These are phyloP conservation scores for Monosporascus sp. DNA, from an alignment of 2,329 filamentous ascomycete genomes.

Conservation along the genomic window DNA sequence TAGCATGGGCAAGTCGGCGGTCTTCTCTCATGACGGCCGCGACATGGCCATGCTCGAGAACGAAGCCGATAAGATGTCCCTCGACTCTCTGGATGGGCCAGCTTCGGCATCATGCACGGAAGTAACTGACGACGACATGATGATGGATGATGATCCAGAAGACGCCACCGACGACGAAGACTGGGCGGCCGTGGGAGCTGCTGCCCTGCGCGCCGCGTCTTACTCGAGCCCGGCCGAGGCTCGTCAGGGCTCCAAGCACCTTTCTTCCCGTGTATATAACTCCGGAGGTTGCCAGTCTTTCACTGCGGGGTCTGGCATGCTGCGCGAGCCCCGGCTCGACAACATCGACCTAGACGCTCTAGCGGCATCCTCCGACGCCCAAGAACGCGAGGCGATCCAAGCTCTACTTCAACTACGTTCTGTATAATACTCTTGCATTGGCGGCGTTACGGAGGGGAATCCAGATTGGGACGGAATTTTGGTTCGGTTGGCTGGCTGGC, in stretches of 20 bases:
- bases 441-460: slow-evolving; percentile 41
- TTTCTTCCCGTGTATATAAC: slow-evolving; percentile 45
- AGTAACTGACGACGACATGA: slow-evolving; percentile 59
- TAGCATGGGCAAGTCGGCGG: slow-evolving; percentile 65
- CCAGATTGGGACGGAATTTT: slow-evolving; percentile 13
- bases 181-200: slow-evolving; percentile 85
- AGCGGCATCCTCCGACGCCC: slow-evolving; percentile 53
- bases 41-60: slow-evolving; percentile 69
- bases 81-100: slow-evolving; percentile 62
- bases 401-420: slow-evolving; percentile 77
- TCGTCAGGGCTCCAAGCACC: slow-evolving; percentile 47
- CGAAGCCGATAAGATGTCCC: slow-evolving; percentile 93
- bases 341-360: slow-evolving; percentile 49
- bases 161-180: slow-evolving; percentile 95
- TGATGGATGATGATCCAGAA: slow-evolving; percentile 69
- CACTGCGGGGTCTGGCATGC: slow-evolving; percentile 47
- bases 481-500: slow-evolving; percentile 20
- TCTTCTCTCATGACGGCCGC: slow-evolving; percentile 69
- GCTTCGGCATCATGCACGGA: slow-evolving; percentile 72
- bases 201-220: slow-evolving; percentile 67
- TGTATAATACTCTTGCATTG: slow-evolving; percentile 58
- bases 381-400: slow-evolving; percentile 78
- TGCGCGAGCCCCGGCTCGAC: slow-evolving; percentile 44
- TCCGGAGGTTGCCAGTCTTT: slow-evolving; percentile 41
- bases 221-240: slow-evolving; percentile 52